These are phyloP conservation scores for Kernera saxatilis DNA, from an alignment of 345 rosid genomes.

Conservation along the genomic window DNA sequence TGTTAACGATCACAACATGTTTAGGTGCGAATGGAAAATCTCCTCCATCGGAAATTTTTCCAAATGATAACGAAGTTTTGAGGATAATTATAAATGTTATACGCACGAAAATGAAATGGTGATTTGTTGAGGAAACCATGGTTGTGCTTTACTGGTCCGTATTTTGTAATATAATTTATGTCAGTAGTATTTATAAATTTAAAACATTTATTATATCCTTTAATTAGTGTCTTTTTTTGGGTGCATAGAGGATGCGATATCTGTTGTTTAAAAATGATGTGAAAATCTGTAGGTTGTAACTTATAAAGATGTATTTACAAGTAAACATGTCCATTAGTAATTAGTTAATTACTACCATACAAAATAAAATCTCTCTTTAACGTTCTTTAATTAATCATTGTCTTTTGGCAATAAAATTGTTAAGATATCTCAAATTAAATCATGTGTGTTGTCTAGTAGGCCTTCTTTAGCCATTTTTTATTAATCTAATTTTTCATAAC, in stretches of 20 bases:
- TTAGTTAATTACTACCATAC: background rate
- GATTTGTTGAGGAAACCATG: background rate
- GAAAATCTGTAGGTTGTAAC: background rate
- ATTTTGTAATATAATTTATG: background rate
- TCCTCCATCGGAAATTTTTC: background rate
- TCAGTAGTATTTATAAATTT: background rate
- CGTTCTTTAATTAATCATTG: background rate
- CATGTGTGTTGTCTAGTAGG: background rate
- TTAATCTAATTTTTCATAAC: background rate
- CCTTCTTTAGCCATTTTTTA: background rate
- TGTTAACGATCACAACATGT: constrained; percentile 7
- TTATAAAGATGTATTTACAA: background rate
- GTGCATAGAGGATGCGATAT: background rate
- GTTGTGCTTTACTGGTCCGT: background rate
- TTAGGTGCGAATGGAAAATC: background rate
- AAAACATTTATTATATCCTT: background rate
- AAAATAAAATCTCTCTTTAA: background rate
- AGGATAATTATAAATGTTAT: background rate
- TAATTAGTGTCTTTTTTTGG: no score
- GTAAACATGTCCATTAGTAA: background rate
- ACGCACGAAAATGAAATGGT: background rate
- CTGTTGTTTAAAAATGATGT: background rate
- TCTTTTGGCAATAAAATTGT: background rate
- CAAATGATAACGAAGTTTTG: background rate
- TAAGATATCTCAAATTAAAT: background rate